phyloP scores from a whole-genome alignment of 345 rosid species.

The Lepidium didymum region DNA sequence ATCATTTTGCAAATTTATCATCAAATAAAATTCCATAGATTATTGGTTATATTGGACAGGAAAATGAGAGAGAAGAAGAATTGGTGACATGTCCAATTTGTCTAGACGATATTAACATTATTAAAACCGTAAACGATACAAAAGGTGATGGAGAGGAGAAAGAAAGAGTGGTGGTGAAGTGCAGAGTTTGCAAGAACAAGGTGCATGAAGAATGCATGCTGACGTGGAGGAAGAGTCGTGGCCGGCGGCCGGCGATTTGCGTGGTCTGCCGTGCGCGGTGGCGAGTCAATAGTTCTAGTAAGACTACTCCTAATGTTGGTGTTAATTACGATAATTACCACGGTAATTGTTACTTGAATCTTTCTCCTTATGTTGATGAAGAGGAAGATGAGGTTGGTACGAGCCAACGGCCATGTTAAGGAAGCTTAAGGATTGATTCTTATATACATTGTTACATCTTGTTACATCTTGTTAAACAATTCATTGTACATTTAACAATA shows the following conservation, averaged over 20 bases:
- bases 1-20: background rate
- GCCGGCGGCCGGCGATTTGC: conserved; percentile 58
- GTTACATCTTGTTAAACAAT: background rate
- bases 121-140: background rate
- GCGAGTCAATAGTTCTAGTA: conserved; percentile 29
- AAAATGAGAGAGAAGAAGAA: conserved; percentile 31
- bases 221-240: conserved; percentile 70
- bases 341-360: conserved; percentile 51
- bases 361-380: conserved; percentile 45
- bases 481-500: background rate
- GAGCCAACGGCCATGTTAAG: conserved; percentile 20
- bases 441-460: background rate
- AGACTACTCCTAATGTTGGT: conserved; percentile 1
- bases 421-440: background rate
- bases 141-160: background rate
- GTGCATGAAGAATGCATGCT: conserved; percentile 74
- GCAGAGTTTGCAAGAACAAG: conserved; percentile 58
- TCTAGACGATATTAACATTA: conserved; percentile 46
- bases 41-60: background rate
- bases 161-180: conserved; percentile 39
- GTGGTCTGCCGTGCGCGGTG: conserved; percentile 85
- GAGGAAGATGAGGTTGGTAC: conserved; percentile 35
- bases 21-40: background rate
- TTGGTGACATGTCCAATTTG: conserved; percentile 56
- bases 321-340: background rate